Conservation (phyloP, 495 filamentous ascomycete species). For the Neurospora sp. region DNA sequence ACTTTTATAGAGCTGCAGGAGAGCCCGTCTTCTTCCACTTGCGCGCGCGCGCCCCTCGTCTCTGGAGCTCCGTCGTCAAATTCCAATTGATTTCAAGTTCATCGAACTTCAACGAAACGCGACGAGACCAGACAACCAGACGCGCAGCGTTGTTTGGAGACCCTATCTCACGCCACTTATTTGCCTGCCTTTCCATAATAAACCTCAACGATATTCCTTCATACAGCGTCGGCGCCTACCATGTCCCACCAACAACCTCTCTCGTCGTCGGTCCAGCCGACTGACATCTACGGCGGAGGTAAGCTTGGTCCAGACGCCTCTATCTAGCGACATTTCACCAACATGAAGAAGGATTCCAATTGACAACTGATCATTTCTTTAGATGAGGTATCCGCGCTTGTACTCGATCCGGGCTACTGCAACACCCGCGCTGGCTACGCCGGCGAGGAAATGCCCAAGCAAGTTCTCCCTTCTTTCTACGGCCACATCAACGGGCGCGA, state of each 20-base stretch:
- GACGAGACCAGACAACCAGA: background rate
- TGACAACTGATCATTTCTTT: slow-evolving; percentile 1
- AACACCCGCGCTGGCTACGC: slow-evolving; percentile 91
- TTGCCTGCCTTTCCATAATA: background rate
- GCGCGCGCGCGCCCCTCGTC: background rate
- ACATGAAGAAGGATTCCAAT: background rate
- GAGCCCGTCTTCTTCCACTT: background rate
- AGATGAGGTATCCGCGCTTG: slow-evolving; percentile 96
- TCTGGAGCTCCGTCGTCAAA: background rate
- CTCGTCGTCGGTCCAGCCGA: slow-evolving; percentile 37
- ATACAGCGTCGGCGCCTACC: background rate
- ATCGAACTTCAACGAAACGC: background rate
- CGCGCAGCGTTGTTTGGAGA: background rate
- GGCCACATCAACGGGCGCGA: slow-evolving; percentile 44
- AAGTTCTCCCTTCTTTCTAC: slow-evolving; percentile 81
- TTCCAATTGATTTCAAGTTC: background rate
- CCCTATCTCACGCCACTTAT: background rate
- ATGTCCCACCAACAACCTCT: slow-evolving; percentile 27
- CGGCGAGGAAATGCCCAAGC: slow-evolving; percentile 94
- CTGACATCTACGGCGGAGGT: slow-evolving; percentile 78
- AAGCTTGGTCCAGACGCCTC: slow-evolving; percentile 19
- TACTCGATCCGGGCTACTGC: slow-evolving; percentile 89
- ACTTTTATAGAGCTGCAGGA: background rate
- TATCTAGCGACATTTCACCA: slow-evolving; percentile 7
- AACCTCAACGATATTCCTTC: background rate